phyloP scores from a whole-genome alignment of 805 yeast species.

The Metschnikowia corniflorae region DNA sequence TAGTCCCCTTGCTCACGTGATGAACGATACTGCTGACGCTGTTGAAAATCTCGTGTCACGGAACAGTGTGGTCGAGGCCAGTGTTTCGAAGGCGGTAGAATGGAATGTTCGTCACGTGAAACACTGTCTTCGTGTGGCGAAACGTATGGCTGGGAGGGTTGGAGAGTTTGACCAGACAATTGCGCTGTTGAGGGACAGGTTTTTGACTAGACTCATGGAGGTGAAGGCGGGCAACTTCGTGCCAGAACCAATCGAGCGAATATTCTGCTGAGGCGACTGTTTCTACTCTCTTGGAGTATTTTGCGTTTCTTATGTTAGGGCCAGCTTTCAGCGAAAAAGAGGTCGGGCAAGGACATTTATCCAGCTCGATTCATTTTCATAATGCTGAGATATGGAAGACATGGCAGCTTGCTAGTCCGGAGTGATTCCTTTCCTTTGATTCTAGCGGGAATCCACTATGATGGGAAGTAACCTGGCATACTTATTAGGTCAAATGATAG shows the following conservation, averaged over 20 bases:
- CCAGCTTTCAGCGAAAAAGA: not conserved
- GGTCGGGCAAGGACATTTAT: no score
- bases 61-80: not conserved
- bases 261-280: slow-evolving; percentile 1
- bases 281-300: no score
- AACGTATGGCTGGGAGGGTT: not conserved
- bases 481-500: no score
- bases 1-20: slow-evolving; percentile 4
- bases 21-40: slow-evolving; percentile 3
- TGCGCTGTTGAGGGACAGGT: slow-evolving; percentile 1
- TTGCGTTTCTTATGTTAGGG: no score
- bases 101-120: slow-evolving; percentile 5
- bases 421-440: no score
- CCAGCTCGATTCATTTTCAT: no score
- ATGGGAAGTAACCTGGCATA: no score
- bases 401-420: no score
- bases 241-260: slow-evolving; percentile 7
- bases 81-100: slow-evolving; percentile 4
- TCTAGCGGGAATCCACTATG: no score
- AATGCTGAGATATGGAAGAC: no score
- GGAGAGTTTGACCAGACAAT: slow-evolving; percentile 2
- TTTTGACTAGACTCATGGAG: slow-evolving; percentile 3
- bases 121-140: slow-evolving; percentile 1
- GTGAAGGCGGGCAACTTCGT: slow-evolving; percentile 2
- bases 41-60: slow-evolving; percentile 1